phyloP scores from a whole-genome alignment of 164 flowering plant genomes.

The Chimonanthus praecox region DNA sequence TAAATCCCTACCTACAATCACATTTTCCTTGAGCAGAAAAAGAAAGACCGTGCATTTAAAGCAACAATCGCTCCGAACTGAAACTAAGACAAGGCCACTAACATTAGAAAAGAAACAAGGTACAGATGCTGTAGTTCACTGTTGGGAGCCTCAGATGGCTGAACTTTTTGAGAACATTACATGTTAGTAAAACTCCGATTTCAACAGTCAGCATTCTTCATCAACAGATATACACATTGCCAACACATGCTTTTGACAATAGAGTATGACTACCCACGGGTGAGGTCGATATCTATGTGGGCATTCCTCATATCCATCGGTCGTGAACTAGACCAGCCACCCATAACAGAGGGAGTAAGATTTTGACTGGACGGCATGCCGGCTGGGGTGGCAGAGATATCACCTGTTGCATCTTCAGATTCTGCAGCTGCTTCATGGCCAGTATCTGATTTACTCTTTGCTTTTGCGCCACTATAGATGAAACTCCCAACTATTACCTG shows the following conservation, averaged over 20 bases:
- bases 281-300: slow-evolving; percentile 68
- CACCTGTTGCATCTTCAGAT: slow-evolving; percentile 23
- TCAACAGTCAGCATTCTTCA: not conserved
- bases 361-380: slow-evolving; percentile 26
- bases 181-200: slow-evolving; percentile 21
- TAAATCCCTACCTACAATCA: no score
- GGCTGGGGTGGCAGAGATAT: slow-evolving; percentile 31
- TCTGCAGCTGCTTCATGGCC: slow-evolving; percentile 24
- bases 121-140: not conserved
- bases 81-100: not conserved
- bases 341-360: slow-evolving; percentile 24
- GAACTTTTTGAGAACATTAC: slow-evolving; percentile 4
- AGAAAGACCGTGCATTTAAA: no score
- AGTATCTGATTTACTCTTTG: slow-evolving; percentile 29
- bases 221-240: slow-evolving; percentile 31
- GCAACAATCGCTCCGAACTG: not conserved
- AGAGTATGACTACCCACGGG: slow-evolving; percentile 42
- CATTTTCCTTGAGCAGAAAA: no score
- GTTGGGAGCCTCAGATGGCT: not conserved
- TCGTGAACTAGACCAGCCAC: slow-evolving; percentile 54
- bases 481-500: slow-evolving; percentile 70
- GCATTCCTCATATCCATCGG: slow-evolving; percentile 40
- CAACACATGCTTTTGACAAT: slow-evolving; percentile 13
- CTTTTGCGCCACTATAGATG: slow-evolving; percentile 43
- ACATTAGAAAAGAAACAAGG: not conserved